Conservation (phyloP, 805 yeast genomes). For the Candida endomychidarum region DNA sequence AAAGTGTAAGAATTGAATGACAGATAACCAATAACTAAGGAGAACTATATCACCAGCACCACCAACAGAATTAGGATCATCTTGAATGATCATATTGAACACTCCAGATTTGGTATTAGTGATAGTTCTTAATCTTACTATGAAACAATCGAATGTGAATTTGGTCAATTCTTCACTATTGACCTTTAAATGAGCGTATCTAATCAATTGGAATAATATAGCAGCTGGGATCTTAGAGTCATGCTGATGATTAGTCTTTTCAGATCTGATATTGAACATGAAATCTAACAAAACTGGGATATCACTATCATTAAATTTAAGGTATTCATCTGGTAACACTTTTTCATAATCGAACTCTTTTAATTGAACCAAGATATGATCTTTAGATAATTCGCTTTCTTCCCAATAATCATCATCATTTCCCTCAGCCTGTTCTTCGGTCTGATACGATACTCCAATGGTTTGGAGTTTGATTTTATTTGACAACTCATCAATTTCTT, state of each 20-base stretch:
- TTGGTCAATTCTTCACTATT: conserved; percentile 57
- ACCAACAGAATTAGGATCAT: conserved; percentile 24
- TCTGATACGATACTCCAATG: conserved; percentile 21
- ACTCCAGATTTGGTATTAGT: conserved; percentile 63
- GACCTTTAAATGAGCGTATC: conserved; percentile 62
- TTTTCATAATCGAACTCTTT: conserved; percentile 56
- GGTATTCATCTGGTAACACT: conserved; percentile 56
- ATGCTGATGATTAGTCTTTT: conserved; percentile 38
- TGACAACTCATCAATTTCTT: conserved; percentile 35
- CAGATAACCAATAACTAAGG: conserved; percentile 87
- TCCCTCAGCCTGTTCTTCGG: conserved; percentile 16
- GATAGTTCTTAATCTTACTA: conserved; percentile 59
- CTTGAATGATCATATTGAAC: conserved; percentile 39
- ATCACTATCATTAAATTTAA: conserved; percentile 59
- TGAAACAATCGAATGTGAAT: conserved; percentile 57
- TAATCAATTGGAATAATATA: conserved; percentile 63
- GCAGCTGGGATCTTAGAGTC: conserved; percentile 65
- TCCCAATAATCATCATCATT: conserved; percentile 16
- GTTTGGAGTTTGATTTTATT: conserved; percentile 34
- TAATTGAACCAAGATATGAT: conserved; percentile 26
- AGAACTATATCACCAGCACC: conserved; percentile 64
- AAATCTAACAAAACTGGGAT: conserved; percentile 51
- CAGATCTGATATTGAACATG: conserved; percentile 45
- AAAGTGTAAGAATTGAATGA: conserved; percentile 71
- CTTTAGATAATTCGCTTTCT: conserved; percentile 31